These are phyloP conservation scores for Colletotrichum chlorophyti DNA, from an alignment of 2,329 filamentous ascomycete species.

Conservation along the genomic window DNA sequence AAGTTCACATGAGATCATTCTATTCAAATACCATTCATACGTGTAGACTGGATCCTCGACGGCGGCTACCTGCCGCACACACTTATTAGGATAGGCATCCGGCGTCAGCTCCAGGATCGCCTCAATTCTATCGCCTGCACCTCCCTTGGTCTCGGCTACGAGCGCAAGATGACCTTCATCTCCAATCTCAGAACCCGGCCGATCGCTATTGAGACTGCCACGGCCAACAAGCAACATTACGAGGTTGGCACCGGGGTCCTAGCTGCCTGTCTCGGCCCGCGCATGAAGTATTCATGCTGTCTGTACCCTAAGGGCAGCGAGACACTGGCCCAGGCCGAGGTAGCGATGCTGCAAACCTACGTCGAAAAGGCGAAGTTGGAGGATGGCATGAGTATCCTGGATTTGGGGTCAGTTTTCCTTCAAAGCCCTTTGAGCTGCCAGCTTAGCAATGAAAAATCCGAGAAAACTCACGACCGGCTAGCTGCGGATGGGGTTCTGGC, in stretches of 20 bases:
- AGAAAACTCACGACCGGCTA: no score
- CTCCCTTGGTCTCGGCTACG: slow-evolving; percentile 58
- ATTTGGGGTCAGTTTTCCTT: slow-evolving; percentile 61
- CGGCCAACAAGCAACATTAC: slow-evolving; percentile 75
- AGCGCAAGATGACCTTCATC: slow-evolving; percentile 70
- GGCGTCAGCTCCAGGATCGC: slow-evolving; percentile 69
- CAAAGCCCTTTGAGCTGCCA: no score
- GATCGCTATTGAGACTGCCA: slow-evolving; percentile 72
- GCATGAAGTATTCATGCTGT: slow-evolving; percentile 77
- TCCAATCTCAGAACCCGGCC: slow-evolving; percentile 63
- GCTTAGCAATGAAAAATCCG: no score
- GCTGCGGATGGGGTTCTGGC: slow-evolving; percentile 73
- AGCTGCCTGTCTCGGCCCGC: slow-evolving; percentile 65
- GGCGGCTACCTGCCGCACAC: slow-evolving; percentile 68
- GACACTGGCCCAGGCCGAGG: slow-evolving; percentile 70
- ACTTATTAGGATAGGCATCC: slow-evolving; percentile 70
- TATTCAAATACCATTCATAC: slow-evolving; percentile 7
- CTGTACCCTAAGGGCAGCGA: slow-evolving; percentile 68
- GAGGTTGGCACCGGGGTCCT: slow-evolving; percentile 74
- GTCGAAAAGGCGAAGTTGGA: slow-evolving; percentile 64
- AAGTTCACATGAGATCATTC: neutral
- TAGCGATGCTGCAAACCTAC: slow-evolving; percentile 70
- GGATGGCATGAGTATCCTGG: slow-evolving; percentile 67
- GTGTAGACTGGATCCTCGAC: slow-evolving; percentile 66
- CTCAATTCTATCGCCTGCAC: slow-evolving; percentile 60